A percentile compares a stretch with the other conserved stretches of the same genome.
Conservation (phyloP, 2,329 filamentous ascomycete genomes). For the Calonectria pseudoreteaudii region DNA sequence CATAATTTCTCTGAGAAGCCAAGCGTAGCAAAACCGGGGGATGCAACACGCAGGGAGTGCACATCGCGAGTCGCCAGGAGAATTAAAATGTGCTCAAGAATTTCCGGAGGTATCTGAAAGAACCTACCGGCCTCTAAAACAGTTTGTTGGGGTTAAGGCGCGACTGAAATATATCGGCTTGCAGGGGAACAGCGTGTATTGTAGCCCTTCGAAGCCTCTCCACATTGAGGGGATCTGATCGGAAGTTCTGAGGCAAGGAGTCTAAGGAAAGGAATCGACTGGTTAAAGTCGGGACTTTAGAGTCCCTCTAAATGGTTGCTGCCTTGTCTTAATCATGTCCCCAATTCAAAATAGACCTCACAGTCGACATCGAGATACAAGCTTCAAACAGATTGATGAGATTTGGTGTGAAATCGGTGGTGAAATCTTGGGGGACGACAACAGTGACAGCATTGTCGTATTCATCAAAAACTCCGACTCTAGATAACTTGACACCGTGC, state of each 20-base stretch:
- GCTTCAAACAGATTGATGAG: slow-evolving; percentile 16
- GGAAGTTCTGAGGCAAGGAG: neutral
- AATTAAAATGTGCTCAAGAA: slow-evolving; percentile 26
- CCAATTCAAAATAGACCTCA: slow-evolving; percentile 19
- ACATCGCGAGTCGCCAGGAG: slow-evolving; percentile 22
- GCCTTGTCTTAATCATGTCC: slow-evolving; percentile 29
- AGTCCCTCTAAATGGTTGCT: too few species aligned
- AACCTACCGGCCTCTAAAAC: slow-evolving; percentile 17
- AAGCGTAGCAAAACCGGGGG: slow-evolving; percentile 22
- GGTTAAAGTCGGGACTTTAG: neutral
- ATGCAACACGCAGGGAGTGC: slow-evolving; percentile 25
- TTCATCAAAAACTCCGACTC: slow-evolving; percentile 22
- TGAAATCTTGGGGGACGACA: slow-evolving; percentile 14
- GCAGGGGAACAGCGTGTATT: neutral
- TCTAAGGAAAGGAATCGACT: slow-evolving; percentile 6
- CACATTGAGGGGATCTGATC: slow-evolving; percentile 17
- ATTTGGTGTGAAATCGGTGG: neutral
- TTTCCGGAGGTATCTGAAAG: slow-evolving; percentile 18
- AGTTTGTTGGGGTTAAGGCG: neutral
- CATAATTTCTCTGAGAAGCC: slow-evolving; percentile 28
- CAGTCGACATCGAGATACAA: slow-evolving; percentile 19
- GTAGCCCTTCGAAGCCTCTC: slow-evolving; percentile 10
- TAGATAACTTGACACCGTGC: slow-evolving; percentile 14
- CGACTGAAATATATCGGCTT: slow-evolving; percentile 17
- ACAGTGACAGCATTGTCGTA: neutral